Evolutionary conservation across 805 yeast genomes (phyloP).

Genomic region (Zygotorulaspora sp.): DNA sequence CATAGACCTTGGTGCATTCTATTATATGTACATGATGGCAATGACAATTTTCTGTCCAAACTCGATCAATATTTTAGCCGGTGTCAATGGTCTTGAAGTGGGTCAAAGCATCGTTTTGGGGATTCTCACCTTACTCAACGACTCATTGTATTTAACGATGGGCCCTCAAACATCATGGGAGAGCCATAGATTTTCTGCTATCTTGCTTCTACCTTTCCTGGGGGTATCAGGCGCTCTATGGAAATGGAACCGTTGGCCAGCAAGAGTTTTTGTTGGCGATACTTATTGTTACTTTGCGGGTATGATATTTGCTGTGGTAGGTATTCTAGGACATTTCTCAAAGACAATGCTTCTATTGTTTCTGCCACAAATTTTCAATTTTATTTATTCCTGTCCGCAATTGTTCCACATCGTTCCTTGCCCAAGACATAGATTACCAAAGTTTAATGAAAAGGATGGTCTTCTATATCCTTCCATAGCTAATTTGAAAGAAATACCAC

Average conservation of each 20-base stretch:
- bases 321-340: slow-evolving; percentile 92
- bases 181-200: slow-evolving; percentile 76
- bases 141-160: slow-evolving; percentile 59
- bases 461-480: slow-evolving; percentile 70
- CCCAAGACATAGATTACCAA: slow-evolving; percentile 92
- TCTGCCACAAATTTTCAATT: slow-evolving; percentile 87
- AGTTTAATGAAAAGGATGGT: slow-evolving; percentile 61
- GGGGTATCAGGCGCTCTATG: slow-evolving; percentile 78
- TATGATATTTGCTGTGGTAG: slow-evolving; percentile 97
- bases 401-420: slow-evolving; percentile 82
- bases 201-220: slow-evolving; percentile 76
- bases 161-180: slow-evolving; percentile 58
- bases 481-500: slow-evolving; percentile 36
- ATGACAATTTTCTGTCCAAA: slow-evolving; percentile 93
- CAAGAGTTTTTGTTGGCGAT: slow-evolving; percentile 93
- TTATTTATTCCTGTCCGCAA: slow-evolving; percentile 89
- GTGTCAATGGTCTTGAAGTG: slow-evolving; percentile 93
- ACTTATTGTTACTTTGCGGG: slow-evolving; percentile 98
- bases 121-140: slow-evolving; percentile 67
- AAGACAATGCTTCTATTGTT: slow-evolving; percentile 84
- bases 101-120: slow-evolving; percentile 87
- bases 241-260: slow-evolving; percentile 84
- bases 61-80: slow-evolving; percentile 92
- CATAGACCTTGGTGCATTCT: slow-evolving; percentile 72
- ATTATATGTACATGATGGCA: slow-evolving; percentile 86